Conservation (phyloP, 768 basidiomycete species). For the Tephrocybe sp. region DNA sequence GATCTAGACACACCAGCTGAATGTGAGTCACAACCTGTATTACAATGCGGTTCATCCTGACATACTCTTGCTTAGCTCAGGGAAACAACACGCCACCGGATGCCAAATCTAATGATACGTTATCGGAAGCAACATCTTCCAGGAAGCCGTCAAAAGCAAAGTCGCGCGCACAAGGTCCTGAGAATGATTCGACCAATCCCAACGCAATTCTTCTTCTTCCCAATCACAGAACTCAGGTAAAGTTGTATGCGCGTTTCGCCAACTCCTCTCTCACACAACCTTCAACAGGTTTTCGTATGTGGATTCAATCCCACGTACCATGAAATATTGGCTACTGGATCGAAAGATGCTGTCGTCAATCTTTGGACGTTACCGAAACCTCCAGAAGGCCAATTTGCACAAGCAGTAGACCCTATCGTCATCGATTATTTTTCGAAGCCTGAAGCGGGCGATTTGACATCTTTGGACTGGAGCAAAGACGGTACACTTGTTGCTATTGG, state of each 20-base stretch:
- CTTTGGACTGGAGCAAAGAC: conserved; percentile 73
- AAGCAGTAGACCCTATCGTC: conserved; percentile 32
- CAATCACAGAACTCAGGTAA: conserved; percentile 64
- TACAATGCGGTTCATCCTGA: neutral
- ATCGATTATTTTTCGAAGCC: conserved; percentile 48
- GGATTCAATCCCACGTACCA: conserved; percentile 69
- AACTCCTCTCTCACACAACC: neutral
- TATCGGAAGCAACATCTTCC: conserved; percentile 9
- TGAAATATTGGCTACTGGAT: conserved; percentile 70
- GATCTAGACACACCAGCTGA: conserved; percentile 37
- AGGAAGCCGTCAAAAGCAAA: conserved; percentile 31
- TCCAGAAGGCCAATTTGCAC: conserved; percentile 29
- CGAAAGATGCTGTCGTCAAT: conserved; percentile 73
- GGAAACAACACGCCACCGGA: conserved; percentile 13
- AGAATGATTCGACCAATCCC: conserved; percentile 39
- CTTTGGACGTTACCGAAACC: conserved; percentile 65
- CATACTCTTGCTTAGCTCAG: conserved; percentile 1
- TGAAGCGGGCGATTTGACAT: conserved; percentile 63
- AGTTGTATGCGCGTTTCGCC: neutral
- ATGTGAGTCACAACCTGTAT: conserved; percentile 19
- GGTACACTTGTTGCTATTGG: conserved; percentile 76
- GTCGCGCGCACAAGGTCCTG: conserved; percentile 36
- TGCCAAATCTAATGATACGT: conserved; percentile 9
- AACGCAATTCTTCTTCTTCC: conserved; percentile 43
- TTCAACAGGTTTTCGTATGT: conserved; percentile 70